Evolutionary conservation across 768 basidiomycete genomes (phyloP).

Genomic region (Panus rudis): DNA sequence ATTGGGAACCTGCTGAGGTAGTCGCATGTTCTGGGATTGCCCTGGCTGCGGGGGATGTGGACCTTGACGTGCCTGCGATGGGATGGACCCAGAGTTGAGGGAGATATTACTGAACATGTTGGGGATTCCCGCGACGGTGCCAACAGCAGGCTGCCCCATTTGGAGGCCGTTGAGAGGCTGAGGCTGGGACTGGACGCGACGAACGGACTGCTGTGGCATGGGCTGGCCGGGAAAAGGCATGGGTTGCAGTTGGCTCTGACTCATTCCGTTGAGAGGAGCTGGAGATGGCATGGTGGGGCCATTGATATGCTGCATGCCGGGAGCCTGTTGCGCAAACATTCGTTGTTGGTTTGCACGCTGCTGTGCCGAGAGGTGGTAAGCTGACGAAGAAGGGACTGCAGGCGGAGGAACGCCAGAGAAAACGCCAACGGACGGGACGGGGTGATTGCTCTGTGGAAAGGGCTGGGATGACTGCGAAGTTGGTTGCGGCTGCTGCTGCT

Average conservation of each 20-base stretch:
- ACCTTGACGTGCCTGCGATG: no score
- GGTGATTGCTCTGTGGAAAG: no score
- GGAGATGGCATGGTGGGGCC: no score
- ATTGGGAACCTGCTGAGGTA: slow-evolving; percentile 32
- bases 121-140: slow-evolving; percentile 22
- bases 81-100: no score
- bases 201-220: slow-evolving; percentile 34
- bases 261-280: no score
- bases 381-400: no score
- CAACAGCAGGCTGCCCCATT: slow-evolving; percentile 27
- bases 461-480: no score
- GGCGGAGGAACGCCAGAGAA: no score
- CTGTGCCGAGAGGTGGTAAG: slow-evolving; percentile 26
- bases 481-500: slow-evolving; percentile 24
- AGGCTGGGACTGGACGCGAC: slow-evolving; percentile 57
- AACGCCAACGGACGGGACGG: no score
- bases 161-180: slow-evolving; percentile 31
- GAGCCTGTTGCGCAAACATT: slow-evolving; percentile 27
- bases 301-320: slow-evolving; percentile 30
- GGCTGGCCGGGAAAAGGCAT: slow-evolving; percentile 35
- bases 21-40: slow-evolving; percentile 23
- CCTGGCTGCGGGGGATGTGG: slow-evolving; percentile 32
- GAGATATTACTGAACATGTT: slow-evolving; percentile 41
- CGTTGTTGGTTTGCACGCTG: slow-evolving; percentile 32
- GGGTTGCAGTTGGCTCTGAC: slow-evolving; percentile 31